phyloP scores from a whole-genome alignment of 352 stramenopile species.

The Aphanomyces cochlioides region DNA sequence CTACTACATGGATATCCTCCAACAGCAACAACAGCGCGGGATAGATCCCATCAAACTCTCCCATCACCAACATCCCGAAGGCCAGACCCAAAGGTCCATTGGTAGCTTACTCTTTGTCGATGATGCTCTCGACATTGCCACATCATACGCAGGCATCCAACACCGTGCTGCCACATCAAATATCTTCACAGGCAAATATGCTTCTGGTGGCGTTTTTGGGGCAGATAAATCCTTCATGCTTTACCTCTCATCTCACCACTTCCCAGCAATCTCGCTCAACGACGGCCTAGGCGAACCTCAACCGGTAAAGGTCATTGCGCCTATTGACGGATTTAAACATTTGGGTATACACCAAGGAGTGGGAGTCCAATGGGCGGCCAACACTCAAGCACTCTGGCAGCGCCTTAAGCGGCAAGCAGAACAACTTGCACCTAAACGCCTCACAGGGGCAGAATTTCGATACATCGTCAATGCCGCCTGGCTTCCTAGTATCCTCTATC shows the following conservation, averaged over 20 bases:
- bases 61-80: not conserved
- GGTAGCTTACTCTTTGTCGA: not conserved
- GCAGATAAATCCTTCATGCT: not conserved
- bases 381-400: not conserved
- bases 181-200: not conserved
- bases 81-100: not conserved
- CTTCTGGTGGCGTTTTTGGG: not conserved
- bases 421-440: not conserved
- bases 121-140: not conserved
- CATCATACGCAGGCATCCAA: not conserved
- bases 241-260: not conserved
- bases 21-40: not conserved
- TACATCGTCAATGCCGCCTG: not conserved
- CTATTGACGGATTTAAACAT: too few species aligned
- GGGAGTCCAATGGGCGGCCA: not conserved
- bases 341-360: too few species aligned
- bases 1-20: not conserved
- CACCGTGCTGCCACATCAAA: not conserved
- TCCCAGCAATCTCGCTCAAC: not conserved
- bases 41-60: not conserved
- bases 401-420: not conserved
- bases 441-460: too few species aligned
- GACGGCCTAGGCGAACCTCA: not conserved
- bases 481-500: not conserved
- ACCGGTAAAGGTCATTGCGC: too few species aligned